These are phyloP conservation scores for Hibiscus mutabilis DNA, from an alignment of 345 rosid genomes.

Conservation along the genomic window DNA sequence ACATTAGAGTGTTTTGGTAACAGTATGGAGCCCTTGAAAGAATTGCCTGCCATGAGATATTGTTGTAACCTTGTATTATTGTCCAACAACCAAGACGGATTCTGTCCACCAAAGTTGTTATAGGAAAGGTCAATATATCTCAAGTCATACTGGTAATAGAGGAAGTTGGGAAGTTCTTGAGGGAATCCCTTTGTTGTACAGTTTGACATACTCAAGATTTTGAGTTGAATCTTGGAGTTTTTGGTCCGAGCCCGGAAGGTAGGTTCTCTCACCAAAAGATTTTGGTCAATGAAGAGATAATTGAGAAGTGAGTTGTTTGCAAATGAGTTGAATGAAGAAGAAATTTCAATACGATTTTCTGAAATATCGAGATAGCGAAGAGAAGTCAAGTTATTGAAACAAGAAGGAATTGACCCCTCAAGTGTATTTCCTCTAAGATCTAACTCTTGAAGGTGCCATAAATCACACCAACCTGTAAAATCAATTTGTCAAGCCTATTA, in stretches of 20 bases:
- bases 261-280: not conserved
- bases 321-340: not conserved
- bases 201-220: not conserved
- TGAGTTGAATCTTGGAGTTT: not conserved
- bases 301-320: slow-evolving; percentile 16
- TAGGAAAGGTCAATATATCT: not conserved
- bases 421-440: not conserved
- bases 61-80: slow-evolving; percentile 15
- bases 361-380: not conserved
- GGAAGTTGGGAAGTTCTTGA: slow-evolving; percentile 11
- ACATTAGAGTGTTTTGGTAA: not conserved
- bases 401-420: not conserved
- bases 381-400: not conserved
- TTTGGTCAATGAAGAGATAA: not conserved
- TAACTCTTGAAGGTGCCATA: not conserved
- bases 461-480: not conserved
- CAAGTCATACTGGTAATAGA: slow-evolving; percentile 1
- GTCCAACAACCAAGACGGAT: slow-evolving; percentile 24
- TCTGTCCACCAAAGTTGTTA: not conserved
- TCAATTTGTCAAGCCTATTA: too few relatives aligned
- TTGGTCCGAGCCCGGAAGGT: not conserved
- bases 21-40: not conserved
- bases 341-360: not conserved
- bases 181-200: not conserved
- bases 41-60: not conserved